Conservation (phyloP, 768 basidiomycete species). For the Boletus eberwhitei region DNA sequence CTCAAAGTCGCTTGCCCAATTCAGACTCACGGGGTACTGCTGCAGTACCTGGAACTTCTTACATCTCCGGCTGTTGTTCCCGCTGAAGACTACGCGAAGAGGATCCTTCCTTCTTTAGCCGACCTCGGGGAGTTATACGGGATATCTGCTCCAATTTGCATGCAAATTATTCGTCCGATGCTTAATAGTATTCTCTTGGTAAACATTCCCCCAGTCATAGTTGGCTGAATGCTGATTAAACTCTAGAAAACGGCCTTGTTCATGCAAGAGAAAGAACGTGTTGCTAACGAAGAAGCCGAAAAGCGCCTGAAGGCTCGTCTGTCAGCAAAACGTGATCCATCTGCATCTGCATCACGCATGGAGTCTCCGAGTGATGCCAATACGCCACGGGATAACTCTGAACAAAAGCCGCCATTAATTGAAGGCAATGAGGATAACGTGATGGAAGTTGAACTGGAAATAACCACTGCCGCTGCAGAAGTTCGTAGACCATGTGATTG, state of each 20-base stretch:
- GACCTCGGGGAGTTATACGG: slow-evolving; percentile 76
- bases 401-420: slow-evolving; percentile 24
- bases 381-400: slow-evolving; percentile 25
- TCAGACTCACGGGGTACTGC: slow-evolving; percentile 86
- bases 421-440: slow-evolving; percentile 42
- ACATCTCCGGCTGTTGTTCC: slow-evolving; percentile 66
- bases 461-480: slow-evolving; percentile 26
- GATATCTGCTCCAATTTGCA: slow-evolving; percentile 81
- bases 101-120: slow-evolving; percentile 68
- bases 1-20: slow-evolving; percentile 21
- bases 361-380: slow-evolving; percentile 54
- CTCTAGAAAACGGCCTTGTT: slow-evolving; percentile 56
- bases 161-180: slow-evolving; percentile 90
- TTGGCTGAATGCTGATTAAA: slow-evolving; percentile 6
- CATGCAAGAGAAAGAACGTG: slow-evolving; percentile 64
- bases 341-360: slow-evolving; percentile 49
- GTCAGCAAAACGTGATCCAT: slow-evolving; percentile 69
- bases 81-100: slow-evolving; percentile 68
- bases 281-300: slow-evolving; percentile 73
- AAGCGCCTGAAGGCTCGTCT: slow-evolving; percentile 78
- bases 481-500: slow-evolving; percentile 6
- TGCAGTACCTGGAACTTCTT: slow-evolving; percentile 90
- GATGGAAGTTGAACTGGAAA: slow-evolving; percentile 52
- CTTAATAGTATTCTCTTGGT: slow-evolving; percentile 63
- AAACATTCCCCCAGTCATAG: slow-evolving; percentile 18